Base-by-base conservation (phyloP, 805 yeast species). In the Wickerhamiella galacta region DNA sequence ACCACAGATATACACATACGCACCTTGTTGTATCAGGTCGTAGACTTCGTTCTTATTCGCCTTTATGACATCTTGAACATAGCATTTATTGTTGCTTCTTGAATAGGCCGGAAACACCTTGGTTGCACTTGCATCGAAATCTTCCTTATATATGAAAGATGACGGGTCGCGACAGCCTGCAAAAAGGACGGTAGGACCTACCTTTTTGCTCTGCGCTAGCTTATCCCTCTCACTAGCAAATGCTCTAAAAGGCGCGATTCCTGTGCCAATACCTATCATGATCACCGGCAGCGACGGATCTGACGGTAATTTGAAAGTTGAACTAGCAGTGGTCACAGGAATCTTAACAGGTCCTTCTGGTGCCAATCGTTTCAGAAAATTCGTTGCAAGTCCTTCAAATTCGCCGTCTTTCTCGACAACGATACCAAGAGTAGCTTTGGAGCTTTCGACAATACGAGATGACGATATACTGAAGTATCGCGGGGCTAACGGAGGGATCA, bases 181-280 rank as follows among this genome's bases (percentile, higher is more conserved):
- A 25, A 42, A 43, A 15, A 45, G 33, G 11, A 32, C 28, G 10
- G 37, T 33, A 2, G 31, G 35, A 9, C 41, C 42, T 2, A 37
- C 33, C 2, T 30, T 20, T 2, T 12, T 15, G 49, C 43, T 2
- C 20, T 25, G 28, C 2, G 24, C 24, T 7, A 57, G 62, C 28
- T 58, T 51, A n/a, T 64, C 69, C 49, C 77, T 70, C 47, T 80
- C 93, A 57, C 90, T 68, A 18, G 80, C 52, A 42, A 80, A 80
- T 10, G 87, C 93, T 60, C 92, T 69, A 57, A 78, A 75, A 38
- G 93, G 93, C 2, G 93, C 92, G 35, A 79, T 76, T 54, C 93
- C 93, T 1, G 93, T 80, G 43, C 93, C 93, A 29, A 92, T 87
- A 24, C 93, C 93, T 50, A 80, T 64, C 69, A 78, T 62, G 37